Base-by-base conservation (phyloP, 305 asterid genomes). In the Withania somnifera region DNA sequence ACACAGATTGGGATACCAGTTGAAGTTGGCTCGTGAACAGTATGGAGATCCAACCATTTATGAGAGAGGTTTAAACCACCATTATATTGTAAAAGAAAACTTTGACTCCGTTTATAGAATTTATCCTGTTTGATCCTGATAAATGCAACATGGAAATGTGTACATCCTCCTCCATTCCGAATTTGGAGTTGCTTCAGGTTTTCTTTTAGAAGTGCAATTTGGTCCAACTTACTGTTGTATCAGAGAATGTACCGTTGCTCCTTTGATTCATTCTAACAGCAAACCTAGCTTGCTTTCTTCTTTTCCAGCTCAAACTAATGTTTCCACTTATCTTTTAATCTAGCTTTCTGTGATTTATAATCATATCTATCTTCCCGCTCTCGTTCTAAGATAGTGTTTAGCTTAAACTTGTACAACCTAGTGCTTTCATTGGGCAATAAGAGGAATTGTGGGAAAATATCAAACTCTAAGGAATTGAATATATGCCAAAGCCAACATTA, bases 1-100 rank as follows among this genome's bases (percentile, higher is more conserved):
- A 86, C 97, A 93, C 83, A 89, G 99, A 86, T 78, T 96, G 86
- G 98, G 95, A 82, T 94, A 93, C 90, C 99, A 96, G 82, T 88
- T 96, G 91, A 87, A 91, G 87, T 85, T 93, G 85, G 92, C 92
- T 22, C 88, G 93, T 6, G 88, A 91, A 80, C 99, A 92, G 80
- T 93, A 82, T 80, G 97, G 97, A 13, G 99, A 96, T 89, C 89
- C 98, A 81, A 86, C 91, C 84, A 94, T 92, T 57, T 92, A 93
- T 75, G 97, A 93, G 85, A 94, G 86, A 93, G 99, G 98, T 96
- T n/a, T 66, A 19, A 15, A 63, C 66, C 77, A 26, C 22, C 47
- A 50, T 28, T 28, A 26, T 17, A 26, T n/a, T 75, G 80, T 45
- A 28, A 75, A 75, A 47, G 28, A 50, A 50, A 50, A 28, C 24